Evolutionary conservation across 1,284 basidiomycete genomes (phyloP), one percentile per base, ranked within the genome.

Genomic region (Boletus smithii): DNA sequence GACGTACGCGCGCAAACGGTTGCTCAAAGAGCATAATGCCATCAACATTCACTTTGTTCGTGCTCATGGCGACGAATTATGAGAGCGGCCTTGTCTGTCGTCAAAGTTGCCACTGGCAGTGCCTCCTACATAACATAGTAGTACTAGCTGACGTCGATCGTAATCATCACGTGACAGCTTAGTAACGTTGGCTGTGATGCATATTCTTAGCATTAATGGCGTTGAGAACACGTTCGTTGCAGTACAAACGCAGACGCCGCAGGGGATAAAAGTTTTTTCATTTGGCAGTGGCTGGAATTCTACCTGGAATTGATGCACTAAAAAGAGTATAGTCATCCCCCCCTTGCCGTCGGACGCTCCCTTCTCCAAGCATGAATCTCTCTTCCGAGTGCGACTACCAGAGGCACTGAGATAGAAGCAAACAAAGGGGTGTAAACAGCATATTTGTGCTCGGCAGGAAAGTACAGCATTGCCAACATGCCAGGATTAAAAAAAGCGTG

Each of bases 401-500:
- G 69, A 5, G 93, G 92, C 17, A 95, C 86, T 4, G 88, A 74
- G 22, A 92, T 77, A 43, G 91, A 93, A 3, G 90, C 93, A 62
- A 97, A 95, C 17, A 97, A 70, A 0, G 94, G 94, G 0, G 90
- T 87, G 65, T 97, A 97, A 4, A 97, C 90, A 1, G 93, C 93
- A 65, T 93, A 92, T 64, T 90, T 95, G 73, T 97, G 94, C 63
- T 97, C 93, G 22, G 91, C 85, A 20, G 94, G 94, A 69, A 99
- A 99, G 68, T 99, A 99, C 20, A 99, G 75, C 60, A 97, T 69
- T 6, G 90, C 94, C 57, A 99, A 73, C 95, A 99, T 98, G 29
- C 85, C 87, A 0, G 95, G 97, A 65, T 94, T 91, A 72, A 97
- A 99, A 74, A 98, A 99, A 0, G 97, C 97, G 33, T 85, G 77